Conservation (phyloP, 2,329 filamentous ascomycete species). For the Xylogone sp. region DNA sequence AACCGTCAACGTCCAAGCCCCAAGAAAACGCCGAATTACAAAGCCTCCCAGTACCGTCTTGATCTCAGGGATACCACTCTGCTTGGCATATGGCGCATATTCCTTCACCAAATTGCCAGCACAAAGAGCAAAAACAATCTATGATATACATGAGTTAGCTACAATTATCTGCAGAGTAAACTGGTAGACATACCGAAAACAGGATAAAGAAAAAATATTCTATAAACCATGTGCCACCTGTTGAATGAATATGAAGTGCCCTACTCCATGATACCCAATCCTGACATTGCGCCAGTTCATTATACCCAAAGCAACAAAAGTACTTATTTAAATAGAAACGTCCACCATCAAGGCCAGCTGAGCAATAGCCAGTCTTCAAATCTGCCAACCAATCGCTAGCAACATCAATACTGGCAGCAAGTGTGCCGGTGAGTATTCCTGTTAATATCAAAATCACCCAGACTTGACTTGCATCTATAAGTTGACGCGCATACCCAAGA, state of each 20-base stretch:
- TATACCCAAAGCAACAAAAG: slow-evolving; percentile 93
- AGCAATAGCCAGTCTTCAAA: slow-evolving; percentile 85
- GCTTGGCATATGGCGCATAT: slow-evolving; percentile 84
- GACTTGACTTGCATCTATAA: slow-evolving; percentile 83
- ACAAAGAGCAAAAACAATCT: slow-evolving; percentile 73
- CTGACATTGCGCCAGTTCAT: slow-evolving; percentile 74
- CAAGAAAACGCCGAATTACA: slow-evolving; percentile 83
- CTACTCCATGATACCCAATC: slow-evolving; percentile 87
- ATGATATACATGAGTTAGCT: background rate
- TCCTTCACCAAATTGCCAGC: slow-evolving; percentile 78
- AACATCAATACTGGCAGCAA: slow-evolving; percentile 88
- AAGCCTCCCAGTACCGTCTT: slow-evolving; percentile 95
- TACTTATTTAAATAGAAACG: slow-evolving; percentile 86
- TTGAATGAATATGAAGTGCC: slow-evolving; percentile 63
- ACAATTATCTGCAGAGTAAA: background rate
- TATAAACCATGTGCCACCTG: slow-evolving; percentile 71
- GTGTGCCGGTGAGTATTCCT: slow-evolving; percentile 75
- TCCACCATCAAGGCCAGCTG: slow-evolving; percentile 70
- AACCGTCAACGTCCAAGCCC: slow-evolving; percentile 81
- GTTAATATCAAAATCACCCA: slow-evolving; percentile 88
- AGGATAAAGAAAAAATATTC: slow-evolving; percentile 84
- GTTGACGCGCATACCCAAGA: slow-evolving; percentile 65
- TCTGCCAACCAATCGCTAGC: slow-evolving; percentile 92
- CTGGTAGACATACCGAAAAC: slow-evolving; percentile 64
- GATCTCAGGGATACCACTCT: slow-evolving; percentile 96